Evolutionary conservation across 257 asterid species (phyloP).

Genomic region (Solanum tarapatanum): DNA sequence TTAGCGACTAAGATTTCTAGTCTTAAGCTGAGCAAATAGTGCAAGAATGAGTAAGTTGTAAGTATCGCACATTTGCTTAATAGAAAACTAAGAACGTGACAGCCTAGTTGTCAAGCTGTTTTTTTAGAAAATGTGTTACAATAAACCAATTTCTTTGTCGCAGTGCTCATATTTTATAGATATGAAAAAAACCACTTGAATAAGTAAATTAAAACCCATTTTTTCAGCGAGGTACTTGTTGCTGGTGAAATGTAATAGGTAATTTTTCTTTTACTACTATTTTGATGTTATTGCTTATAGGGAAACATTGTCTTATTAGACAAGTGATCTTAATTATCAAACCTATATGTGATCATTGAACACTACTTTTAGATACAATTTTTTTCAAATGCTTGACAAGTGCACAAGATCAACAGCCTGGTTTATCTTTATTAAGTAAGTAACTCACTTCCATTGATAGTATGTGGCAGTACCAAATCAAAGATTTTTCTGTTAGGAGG

Average conservation of each 20-base stretch:
- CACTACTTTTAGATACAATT: not conserved
- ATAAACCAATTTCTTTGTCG: not conserved
- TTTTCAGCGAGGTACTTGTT: not conserved
- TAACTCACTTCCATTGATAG: not conserved
- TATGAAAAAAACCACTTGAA: not conserved
- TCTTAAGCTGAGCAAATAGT: not conserved
- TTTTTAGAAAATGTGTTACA: not conserved
- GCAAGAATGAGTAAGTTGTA: not conserved
- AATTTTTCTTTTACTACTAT: not conserved
- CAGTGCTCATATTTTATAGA: not conserved
- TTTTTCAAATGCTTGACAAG: not conserved
- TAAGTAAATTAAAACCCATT: not conserved
- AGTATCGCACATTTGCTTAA: too few species aligned
- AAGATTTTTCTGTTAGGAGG: not conserved
- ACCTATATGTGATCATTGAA: not conserved
- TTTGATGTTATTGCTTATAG: not conserved
- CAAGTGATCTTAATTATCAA: not conserved
- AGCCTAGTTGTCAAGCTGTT: not conserved
- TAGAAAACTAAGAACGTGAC: too few species aligned
- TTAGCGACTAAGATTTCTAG: not conserved
- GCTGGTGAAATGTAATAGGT: not conserved
- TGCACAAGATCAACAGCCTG: not conserved
- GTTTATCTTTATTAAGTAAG: too few species aligned
- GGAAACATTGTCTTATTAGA: not conserved
- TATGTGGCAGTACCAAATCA: not conserved